Conservation (phyloP, 1,139 yeast species). For the Petasospora rhodanensis region DNA sequence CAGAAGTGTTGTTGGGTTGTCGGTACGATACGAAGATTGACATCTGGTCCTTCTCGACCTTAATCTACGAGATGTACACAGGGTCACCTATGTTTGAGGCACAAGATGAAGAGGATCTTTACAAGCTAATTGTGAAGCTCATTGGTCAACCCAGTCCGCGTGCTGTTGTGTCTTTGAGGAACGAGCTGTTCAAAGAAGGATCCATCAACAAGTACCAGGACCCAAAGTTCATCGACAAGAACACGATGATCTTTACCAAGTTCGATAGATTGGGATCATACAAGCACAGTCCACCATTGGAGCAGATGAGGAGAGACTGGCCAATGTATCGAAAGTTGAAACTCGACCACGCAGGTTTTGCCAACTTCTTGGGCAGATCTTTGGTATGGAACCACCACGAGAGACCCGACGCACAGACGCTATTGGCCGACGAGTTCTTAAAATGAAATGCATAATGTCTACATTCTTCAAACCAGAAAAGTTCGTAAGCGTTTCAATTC, state of each 20-base stretch:
- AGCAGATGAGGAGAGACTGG: conserved; percentile 26
- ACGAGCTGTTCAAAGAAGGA: conserved; percentile 29
- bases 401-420: conserved; percentile 26
- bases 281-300: conserved; percentile 25
- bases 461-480: too few relatives aligned
- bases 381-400: conserved; percentile 22
- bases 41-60: conserved; percentile 76
- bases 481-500: too few relatives aligned
- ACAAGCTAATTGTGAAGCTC: conserved; percentile 52
- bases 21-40: conserved; percentile 66
- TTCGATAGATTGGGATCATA: conserved; percentile 40
- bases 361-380: conserved; percentile 16
- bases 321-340: conserved; percentile 14
- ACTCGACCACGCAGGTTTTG: conserved; percentile 15
- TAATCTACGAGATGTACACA: conserved; percentile 58
- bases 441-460: too few relatives aligned
- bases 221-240: conserved; percentile 16
- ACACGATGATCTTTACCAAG: conserved; percentile 27
- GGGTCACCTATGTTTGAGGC: conserved; percentile 73
- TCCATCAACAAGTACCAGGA: conserved; percentile 27
- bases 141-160: conserved; percentile 56
- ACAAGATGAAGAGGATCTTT: conserved; percentile 61
- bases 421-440: conserved; percentile 30
- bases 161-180: conserved; percentile 34
- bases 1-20: conserved; percentile 82